These are phyloP conservation scores for Podaxis sp. DNA, from an alignment of 768 basidiomycete species.

Conservation along the genomic window DNA sequence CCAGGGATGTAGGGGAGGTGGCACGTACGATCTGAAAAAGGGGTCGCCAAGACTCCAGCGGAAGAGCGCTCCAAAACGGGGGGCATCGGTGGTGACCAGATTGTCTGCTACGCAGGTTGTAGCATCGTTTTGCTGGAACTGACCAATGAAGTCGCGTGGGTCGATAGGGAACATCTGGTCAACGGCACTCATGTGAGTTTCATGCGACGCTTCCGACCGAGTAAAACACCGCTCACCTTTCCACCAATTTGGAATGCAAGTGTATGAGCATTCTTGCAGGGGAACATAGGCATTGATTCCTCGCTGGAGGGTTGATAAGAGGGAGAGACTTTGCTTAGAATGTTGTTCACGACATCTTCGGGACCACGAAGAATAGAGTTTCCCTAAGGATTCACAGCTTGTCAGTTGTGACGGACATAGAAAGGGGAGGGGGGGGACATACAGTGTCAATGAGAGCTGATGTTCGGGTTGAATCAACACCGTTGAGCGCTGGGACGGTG, in stretches of 20 bases:
- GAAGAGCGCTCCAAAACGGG: conserved; percentile 48
- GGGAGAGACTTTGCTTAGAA: conserved; percentile 37
- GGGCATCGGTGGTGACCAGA: conserved; percentile 60
- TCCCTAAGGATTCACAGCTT: conserved; percentile 38
- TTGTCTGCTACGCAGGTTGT: conserved; percentile 52
- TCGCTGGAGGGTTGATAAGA: conserved; percentile 27
- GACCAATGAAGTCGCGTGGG: conserved; percentile 64
- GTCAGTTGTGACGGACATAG: background rate
- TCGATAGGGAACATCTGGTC: conserved; percentile 60
- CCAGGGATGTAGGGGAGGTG: background rate
- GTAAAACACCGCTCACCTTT: conserved; percentile 25
- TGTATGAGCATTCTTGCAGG: conserved; percentile 54
- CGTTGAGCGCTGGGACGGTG: conserved; percentile 37
- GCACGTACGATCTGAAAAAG: conserved; percentile 66
- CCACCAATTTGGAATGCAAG: conserved; percentile 67
- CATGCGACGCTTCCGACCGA: background rate
- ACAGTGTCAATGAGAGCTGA: conserved; percentile 71
- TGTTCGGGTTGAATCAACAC: conserved; percentile 32
- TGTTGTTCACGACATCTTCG: conserved; percentile 55
- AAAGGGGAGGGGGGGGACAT: conserved; percentile 13
- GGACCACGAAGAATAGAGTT: conserved; percentile 74
- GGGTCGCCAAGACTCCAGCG: conserved; percentile 75
- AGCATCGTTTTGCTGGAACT: conserved; percentile 30
- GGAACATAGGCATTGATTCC: conserved; percentile 31
- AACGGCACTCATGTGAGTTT: background rate